phyloP scores from a whole-genome alignment of 169 alveolate species.

The Plasmodium adleri region DNA sequence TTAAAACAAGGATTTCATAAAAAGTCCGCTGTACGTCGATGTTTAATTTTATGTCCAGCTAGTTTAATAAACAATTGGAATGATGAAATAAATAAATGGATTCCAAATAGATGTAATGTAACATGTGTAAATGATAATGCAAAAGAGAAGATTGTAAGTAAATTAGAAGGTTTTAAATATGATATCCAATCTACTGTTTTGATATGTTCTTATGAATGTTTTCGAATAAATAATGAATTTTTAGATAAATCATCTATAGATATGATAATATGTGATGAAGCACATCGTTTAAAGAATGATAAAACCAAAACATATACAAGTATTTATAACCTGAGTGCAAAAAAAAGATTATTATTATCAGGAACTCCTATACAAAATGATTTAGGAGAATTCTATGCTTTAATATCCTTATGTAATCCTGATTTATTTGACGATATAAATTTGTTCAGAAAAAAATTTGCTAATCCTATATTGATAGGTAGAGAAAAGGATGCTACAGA shows the following conservation, averaged over 20 bases:
- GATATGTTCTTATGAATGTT: constrained; percentile 94
- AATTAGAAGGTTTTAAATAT: constrained; percentile 91
- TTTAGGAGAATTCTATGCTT: constrained; percentile 91
- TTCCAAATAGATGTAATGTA: constrained; percentile 89
- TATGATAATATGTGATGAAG: constrained; percentile 96
- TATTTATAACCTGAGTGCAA: constrained; percentile 90
- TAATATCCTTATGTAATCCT: constrained; percentile 92
- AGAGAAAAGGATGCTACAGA: constrained; percentile 94
- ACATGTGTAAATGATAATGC: constrained; percentile 92
- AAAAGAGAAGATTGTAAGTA: constrained; percentile 90
- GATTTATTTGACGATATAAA: constrained; percentile 89
- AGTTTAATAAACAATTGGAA: constrained; percentile 95
- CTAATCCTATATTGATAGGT: constrained; percentile 91
- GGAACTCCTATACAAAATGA: constrained; percentile 95
- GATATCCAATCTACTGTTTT: constrained; percentile 88
- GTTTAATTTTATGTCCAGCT: constrained; percentile 95
- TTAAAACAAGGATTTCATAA: constrained; percentile 90
- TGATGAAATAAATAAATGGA: constrained; percentile 94
- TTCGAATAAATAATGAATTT: constrained; percentile 88
- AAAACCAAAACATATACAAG: constrained; percentile 92
- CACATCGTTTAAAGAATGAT: constrained; percentile 95
- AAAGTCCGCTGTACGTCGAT: constrained; percentile 91
- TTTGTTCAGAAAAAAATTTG: constrained; percentile 85
- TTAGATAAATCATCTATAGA: constrained; percentile 94
- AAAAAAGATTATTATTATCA: constrained; percentile 90